A percentile compares a stretch with the other conserved stretches of the same genome.
Conservation (phyloP, 306 rosid genomes). For the Lotus japonicus region DNA sequence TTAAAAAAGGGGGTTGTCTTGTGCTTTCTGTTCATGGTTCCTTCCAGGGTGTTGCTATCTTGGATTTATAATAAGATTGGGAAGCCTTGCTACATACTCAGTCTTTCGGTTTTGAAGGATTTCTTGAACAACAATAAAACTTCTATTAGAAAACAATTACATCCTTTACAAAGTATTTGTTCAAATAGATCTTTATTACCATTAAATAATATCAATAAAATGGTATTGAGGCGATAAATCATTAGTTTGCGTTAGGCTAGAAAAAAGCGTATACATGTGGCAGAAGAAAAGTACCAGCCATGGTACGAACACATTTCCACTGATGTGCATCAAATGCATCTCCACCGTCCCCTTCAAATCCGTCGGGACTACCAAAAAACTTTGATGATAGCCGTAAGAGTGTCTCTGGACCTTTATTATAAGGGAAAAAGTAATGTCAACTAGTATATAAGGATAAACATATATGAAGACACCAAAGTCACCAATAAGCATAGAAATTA, state of each 20-base stretch:
- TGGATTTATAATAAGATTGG: background rate
- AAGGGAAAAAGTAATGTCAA: constrained; percentile 1
- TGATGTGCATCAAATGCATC: constrained; percentile 75
- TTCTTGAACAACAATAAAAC: background rate
- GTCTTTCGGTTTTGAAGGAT: background rate
- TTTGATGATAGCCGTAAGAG: constrained; percentile 63
- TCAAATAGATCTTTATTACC: background rate
- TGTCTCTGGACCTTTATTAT: constrained; percentile 67
- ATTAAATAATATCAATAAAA: background rate
- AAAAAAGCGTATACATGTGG: constrained; percentile 2
- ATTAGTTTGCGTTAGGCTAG: background rate
- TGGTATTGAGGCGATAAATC: background rate
- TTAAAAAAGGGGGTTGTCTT: background rate
- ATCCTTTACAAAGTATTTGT: no score
- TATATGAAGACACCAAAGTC: no score
- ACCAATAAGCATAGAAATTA: background rate
- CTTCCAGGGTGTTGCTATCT: background rate
- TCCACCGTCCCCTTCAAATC: constrained; percentile 51
- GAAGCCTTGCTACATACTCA: background rate
- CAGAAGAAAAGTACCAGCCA: constrained; percentile 53
- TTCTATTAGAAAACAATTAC: background rate
- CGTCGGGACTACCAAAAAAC: constrained; percentile 38
- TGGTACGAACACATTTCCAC: constrained; percentile 91
- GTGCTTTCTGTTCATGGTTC: background rate
- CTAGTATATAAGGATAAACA: background rate